Conservation (phyloP, 306 rosid genomes). For the Ammopiptanthus mongolicus region DNA sequence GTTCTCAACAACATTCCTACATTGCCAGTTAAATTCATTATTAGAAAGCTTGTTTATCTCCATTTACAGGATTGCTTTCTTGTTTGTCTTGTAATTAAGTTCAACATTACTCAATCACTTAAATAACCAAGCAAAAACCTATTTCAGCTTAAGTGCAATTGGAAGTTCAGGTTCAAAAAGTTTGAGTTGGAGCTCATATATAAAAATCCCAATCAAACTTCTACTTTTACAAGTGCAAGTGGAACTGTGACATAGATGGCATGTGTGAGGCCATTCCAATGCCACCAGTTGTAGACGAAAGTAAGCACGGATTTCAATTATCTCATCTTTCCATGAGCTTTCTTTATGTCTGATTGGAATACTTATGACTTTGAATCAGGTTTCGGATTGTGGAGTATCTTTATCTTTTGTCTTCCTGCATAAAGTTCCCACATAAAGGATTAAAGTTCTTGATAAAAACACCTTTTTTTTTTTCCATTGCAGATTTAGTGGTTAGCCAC, state of each 20-base stretch:
- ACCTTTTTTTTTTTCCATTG: background rate
- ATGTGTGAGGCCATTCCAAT: slow-evolving; percentile 15
- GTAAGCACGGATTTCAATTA: slow-evolving; percentile 25
- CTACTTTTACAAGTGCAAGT: slow-evolving; percentile 1
- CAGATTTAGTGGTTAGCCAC: background rate
- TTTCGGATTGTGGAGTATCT: background rate
- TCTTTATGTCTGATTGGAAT: background rate
- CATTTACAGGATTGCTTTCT: background rate
- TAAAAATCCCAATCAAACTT: slow-evolving; percentile 4
- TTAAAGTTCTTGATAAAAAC: slow-evolving; percentile 7
- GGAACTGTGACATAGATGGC: slow-evolving; percentile 39
- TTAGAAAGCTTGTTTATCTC: background rate
- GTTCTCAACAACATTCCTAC: background rate
- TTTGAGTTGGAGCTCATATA: background rate
- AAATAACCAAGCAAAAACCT: background rate
- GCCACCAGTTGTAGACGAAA: slow-evolving; percentile 2
- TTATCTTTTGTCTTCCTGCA: background rate
- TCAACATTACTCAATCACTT: background rate
- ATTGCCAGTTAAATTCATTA: background rate
- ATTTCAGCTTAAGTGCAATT: background rate
- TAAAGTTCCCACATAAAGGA: slow-evolving; percentile 5
- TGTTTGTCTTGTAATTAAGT: background rate
- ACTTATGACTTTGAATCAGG: slow-evolving; percentile 11
- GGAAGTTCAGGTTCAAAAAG: background rate
- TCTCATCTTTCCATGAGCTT: background rate